phyloP scores from a whole-genome alignment of 345 rosid genomes.

The Arabis alpina region DNA sequence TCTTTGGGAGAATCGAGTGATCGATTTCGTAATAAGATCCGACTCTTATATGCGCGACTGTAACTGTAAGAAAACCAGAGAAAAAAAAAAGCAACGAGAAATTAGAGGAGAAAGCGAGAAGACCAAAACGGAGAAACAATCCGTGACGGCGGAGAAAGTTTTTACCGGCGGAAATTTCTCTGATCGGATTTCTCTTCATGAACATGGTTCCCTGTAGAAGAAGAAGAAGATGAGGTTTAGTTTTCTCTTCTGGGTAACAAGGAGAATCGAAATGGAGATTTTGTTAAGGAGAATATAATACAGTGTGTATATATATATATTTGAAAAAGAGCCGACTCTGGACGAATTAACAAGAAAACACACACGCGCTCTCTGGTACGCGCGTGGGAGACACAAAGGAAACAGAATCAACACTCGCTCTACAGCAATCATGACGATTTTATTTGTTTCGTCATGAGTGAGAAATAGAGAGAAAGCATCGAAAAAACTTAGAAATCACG shows the following conservation, averaged over 20 bases:
- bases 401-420: slow-evolving; percentile 27
- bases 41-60: slow-evolving; percentile 59
- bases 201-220: slow-evolving; percentile 33
- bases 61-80: slow-evolving; percentile 32
- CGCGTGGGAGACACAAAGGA: slow-evolving; percentile 37
- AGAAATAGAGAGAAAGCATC: neutral
- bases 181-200: slow-evolving; percentile 37
- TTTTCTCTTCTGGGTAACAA: neutral
- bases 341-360: slow-evolving; percentile 22
- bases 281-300: slow-evolving; percentile 1
- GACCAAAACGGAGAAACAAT: neutral
- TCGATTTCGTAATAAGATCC: slow-evolving; percentile 80
- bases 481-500: neutral
- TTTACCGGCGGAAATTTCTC: slow-evolving; percentile 36
- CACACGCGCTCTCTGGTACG: slow-evolving; percentile 34
- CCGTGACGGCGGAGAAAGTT: slow-evolving; percentile 32
- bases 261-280: slow-evolving; percentile 13
- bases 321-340: slow-evolving; percentile 30
- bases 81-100: neutral
- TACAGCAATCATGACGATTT: slow-evolving; percentile 29
- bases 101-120: slow-evolving; percentile 7
- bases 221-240: slow-evolving; percentile 7
- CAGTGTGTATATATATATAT: neutral
- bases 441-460: neutral
- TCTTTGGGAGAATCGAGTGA: slow-evolving; percentile 56